phyloP scores from a whole-genome alignment of 495 filamentous ascomycete genomes.

The Tricharina praecox region DNA sequence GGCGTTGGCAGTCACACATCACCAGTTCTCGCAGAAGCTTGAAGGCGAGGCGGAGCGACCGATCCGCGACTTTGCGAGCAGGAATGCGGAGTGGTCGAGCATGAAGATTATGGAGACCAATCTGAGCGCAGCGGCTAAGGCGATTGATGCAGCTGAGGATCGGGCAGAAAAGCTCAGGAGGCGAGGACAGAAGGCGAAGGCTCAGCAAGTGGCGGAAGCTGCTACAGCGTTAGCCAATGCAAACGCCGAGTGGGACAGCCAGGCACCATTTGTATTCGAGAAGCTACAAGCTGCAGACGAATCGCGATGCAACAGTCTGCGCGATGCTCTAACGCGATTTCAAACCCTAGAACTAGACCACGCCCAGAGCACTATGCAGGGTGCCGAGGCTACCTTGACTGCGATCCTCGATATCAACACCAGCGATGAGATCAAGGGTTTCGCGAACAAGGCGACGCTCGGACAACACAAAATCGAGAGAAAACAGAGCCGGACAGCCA shows the following conservation, averaged over 20 bases:
- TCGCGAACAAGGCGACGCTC: constrained; percentile 37
- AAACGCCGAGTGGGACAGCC: constrained; percentile 77
- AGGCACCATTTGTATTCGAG: constrained; percentile 91
- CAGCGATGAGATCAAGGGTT: constrained; percentile 75
- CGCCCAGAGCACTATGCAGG: constrained; percentile 56
- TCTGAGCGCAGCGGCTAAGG: constrained; percentile 61
- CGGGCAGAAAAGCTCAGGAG: constrained; percentile 71
- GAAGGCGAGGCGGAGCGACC: constrained; percentile 82
- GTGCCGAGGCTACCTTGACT: constrained; percentile 68
- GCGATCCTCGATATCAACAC: constrained; percentile 76
- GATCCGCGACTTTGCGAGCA: constrained; percentile 51
- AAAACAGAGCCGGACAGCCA: constrained; percentile 31
- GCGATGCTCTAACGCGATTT: constrained; percentile 80
- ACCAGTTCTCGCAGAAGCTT: constrained; percentile 64
- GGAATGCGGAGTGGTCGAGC: constrained; percentile 63
- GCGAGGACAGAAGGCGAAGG: constrained; percentile 60
- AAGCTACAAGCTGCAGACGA: constrained; percentile 86
- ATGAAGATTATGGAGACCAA: constrained; percentile 73
- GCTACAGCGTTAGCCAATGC: constrained; percentile 57
- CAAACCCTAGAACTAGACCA: constrained; percentile 86
- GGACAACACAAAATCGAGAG: constrained; percentile 28
- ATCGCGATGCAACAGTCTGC: constrained; percentile 71
- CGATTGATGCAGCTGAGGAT: constrained; percentile 68
- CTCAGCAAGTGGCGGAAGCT: constrained; percentile 66
- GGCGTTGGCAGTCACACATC: constrained; percentile 66